A percentile compares a stretch with the other conserved stretches of the same genome.
Evolutionary conservation across 2,329 filamentous ascomycete genomes (phyloP).

Genomic region (Myriosclerotinia curreyana): DNA sequence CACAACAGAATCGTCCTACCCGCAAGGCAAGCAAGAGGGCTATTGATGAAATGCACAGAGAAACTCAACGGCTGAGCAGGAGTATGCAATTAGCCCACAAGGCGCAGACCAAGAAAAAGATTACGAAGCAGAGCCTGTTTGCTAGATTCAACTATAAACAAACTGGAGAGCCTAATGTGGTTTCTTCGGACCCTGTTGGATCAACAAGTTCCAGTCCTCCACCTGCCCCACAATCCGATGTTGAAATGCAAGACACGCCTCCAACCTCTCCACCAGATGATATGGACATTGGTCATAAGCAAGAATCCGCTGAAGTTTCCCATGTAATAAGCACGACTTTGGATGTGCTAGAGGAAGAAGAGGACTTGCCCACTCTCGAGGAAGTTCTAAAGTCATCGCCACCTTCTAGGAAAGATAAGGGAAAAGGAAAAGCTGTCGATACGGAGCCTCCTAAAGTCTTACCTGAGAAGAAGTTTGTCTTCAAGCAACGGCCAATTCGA

Average conservation of each 20-base stretch:
- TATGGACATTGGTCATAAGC: slow-evolving; percentile 35
- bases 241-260: slow-evolving; percentile 59
- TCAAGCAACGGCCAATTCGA: slow-evolving; percentile 40
- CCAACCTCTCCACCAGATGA: slow-evolving; percentile 61
- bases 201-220: slow-evolving; percentile 54
- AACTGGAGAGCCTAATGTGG: slow-evolving; percentile 35
- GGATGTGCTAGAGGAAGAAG: slow-evolving; percentile 18
- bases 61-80: slow-evolving; percentile 86
- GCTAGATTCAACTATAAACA: slow-evolving; percentile 75
- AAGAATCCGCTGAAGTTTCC: neutral
- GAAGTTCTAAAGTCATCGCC: slow-evolving; percentile 29
- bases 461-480: slow-evolving; percentile 29
- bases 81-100: slow-evolving; percentile 91
- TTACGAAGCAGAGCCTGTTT: slow-evolving; percentile 78
- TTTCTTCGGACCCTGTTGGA: slow-evolving; percentile 40
- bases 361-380: slow-evolving; percentile 27
- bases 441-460: slow-evolving; percentile 26
- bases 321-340: slow-evolving; percentile 11
- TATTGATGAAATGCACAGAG: slow-evolving; percentile 87
- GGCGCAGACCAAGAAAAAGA: slow-evolving; percentile 86
- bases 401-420: slow-evolving; percentile 48
- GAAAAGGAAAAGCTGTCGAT: slow-evolving; percentile 55
- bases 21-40: slow-evolving; percentile 94
- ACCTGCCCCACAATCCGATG: slow-evolving; percentile 47
- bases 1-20: slow-evolving; percentile 65